Conservation (phyloP, 1,139 yeast species). For the Debaryomyces subglobosus region DNA sequence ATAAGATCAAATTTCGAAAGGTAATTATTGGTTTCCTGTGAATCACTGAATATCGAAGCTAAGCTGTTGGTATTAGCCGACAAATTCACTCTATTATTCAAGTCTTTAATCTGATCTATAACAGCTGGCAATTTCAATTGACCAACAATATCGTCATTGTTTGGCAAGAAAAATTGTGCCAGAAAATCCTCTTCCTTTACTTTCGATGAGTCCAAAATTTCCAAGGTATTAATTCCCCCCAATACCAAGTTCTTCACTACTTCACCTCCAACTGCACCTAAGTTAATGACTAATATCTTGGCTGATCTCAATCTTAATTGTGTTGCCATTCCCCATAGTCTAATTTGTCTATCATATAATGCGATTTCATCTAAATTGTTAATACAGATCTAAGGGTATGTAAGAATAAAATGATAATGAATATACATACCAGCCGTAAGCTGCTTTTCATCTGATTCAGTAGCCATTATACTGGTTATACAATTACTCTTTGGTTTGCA, state of each 20-base stretch:
- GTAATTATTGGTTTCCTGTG: constrained; percentile 33
- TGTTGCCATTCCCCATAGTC: constrained; percentile 96
- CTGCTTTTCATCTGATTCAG: constrained; percentile 10
- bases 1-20: constrained; percentile 68
- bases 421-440: constrained; percentile 17
- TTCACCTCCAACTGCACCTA: constrained; percentile 79
- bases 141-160: constrained; percentile 52
- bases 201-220: constrained; percentile 61
- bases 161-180: constrained; percentile 77
- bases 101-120: constrained; percentile 57
- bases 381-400: constrained; percentile 1
- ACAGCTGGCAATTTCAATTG: constrained; percentile 57
- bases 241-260: constrained; percentile 81
- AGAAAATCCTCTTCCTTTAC: constrained; percentile 69
- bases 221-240: constrained; percentile 84
- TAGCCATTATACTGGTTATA: constrained; percentile 7
- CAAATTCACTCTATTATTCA: constrained; percentile 76
- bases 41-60: constrained; percentile 22
- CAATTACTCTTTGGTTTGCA: background rate
- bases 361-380: constrained; percentile 72
- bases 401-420: background rate
- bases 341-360: constrained; percentile 89
- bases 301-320: constrained; percentile 81
- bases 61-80: constrained; percentile 42
- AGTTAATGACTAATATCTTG: constrained; percentile 63